Conservation (phyloP, 2,329 filamentous ascomycete genomes). For the Berkeleyomyces basicola region DNA sequence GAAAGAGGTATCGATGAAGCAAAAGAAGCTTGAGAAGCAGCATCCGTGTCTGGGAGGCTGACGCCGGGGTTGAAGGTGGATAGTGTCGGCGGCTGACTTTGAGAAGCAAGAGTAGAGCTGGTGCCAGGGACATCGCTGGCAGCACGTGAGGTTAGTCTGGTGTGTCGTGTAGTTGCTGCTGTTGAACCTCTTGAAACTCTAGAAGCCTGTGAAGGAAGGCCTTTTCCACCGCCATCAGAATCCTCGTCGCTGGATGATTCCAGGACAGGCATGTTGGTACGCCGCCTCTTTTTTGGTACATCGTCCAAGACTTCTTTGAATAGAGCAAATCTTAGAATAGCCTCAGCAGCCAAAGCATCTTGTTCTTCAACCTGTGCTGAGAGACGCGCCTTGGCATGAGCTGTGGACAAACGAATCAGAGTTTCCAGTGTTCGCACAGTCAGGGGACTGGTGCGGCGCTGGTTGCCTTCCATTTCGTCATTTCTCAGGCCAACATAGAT, state of each 20-base stretch:
- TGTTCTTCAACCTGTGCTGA: constrained; percentile 78
- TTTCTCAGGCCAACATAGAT: constrained; percentile 88
- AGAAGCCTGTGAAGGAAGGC: background rate
- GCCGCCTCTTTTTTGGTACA: constrained; percentile 68
- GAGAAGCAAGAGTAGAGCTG: constrained; percentile 12
- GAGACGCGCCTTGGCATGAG: constrained; percentile 82
- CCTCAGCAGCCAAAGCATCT: constrained; percentile 75
- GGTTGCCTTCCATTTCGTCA: constrained; percentile 87
- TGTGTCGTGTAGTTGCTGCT: constrained; percentile 14
- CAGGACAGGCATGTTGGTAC: constrained; percentile 43
- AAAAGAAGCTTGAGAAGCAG: constrained; percentile 38
- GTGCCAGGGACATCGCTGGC: constrained; percentile 19
- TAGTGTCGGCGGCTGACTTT: constrained; percentile 8
- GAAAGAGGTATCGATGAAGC: constrained; percentile 68
- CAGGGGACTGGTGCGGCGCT: constrained; percentile 83
- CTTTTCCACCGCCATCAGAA: constrained; percentile 24
- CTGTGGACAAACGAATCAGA: constrained; percentile 91
- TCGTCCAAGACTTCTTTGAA: constrained; percentile 86
- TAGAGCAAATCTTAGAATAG: constrained; percentile 79
- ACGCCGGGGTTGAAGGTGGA: background rate
- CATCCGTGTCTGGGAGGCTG: background rate
- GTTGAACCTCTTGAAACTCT: constrained; percentile 26
- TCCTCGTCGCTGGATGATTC: constrained; percentile 42
- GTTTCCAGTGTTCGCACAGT: constrained; percentile 96
- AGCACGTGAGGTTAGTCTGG: constrained; percentile 18